Base-by-base conservation (phyloP, 176 grass and related monocot genomes). In the Lolium perenne region DNA sequence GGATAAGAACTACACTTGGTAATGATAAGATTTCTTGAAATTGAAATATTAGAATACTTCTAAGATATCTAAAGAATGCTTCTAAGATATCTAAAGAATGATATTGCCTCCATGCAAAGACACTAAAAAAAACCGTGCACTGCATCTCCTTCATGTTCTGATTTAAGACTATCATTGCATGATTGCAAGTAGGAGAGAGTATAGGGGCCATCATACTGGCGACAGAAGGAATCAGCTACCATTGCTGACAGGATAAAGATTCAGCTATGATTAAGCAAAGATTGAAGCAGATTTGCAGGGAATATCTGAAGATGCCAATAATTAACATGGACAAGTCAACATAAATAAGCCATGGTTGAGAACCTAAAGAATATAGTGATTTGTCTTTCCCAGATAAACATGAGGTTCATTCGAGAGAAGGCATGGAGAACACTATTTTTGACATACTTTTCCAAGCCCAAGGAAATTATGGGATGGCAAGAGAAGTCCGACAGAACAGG, bases 361-460 rank as follows among this genome's bases (percentile, higher is more conserved):
- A 84, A 69, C 40, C 86, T 80, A 83, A 88, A 86, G 79, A 79
- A 84, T 41, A 87, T 69, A 76, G 53, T 50, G n/a, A 64, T 80
- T 38, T 62, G 80, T 76, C 11, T 21, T 62, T 65, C 57, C 68
- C 12, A 70, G 88, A 76, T 56, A 81, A 86, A 74, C 76, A 87
- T 25, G 68, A 84, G 88, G 76, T 72, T 87, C 53, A 86, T 64
- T 12, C 18, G 58, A 78, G 85, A 88, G 74, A 66, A 48, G 14
- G 25, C 80, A 59, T 84, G 41, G 50, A 83, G 48, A 79, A 80
- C 17, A 57, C 46, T 22, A 23, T 65, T 71, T 62, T 78, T 16
- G 38, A 81, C 72, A 18, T 58, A 47, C 38, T 82, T 79, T 83
- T 68, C 77, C 8, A 82, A 78, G 71, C 73, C 81, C 50, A 87